Conservation (phyloP, 495 filamentous ascomycete species). For the Xylaria palmicola region DNA sequence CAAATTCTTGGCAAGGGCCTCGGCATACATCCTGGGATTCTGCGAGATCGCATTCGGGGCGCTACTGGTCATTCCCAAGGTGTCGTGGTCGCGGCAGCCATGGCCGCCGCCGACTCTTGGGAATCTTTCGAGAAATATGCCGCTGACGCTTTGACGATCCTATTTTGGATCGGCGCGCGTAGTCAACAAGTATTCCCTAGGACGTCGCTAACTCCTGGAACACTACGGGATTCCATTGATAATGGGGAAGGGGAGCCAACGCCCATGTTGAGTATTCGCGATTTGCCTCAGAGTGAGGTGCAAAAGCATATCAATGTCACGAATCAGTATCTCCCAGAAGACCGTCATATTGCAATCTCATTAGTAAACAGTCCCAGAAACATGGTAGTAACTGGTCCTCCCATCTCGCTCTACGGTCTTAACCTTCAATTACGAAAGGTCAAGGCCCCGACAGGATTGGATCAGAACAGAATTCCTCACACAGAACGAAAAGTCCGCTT, state of each 20-base stretch:
- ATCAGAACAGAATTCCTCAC: conserved; percentile 92
- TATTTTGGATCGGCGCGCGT: conserved; percentile 99
- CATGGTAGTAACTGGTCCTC: conserved; percentile 94
- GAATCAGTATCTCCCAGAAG: conserved; percentile 89
- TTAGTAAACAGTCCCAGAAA: conserved; percentile 96
- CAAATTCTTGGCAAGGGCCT: conserved; percentile 86
- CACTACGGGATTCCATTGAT: conserved; percentile 91
- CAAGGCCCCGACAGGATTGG: conserved; percentile 92
- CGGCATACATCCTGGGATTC: conserved; percentile 79
- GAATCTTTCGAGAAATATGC: conserved; percentile 79
- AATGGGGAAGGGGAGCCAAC: conserved; percentile 92
- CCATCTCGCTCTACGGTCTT: conserved; percentile 91
- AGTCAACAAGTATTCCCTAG: conserved; percentile 96
- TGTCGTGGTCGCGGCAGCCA: conserved; percentile 88
- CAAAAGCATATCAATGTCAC: conserved; percentile 94
- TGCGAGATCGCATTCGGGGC: conserved; percentile 77
- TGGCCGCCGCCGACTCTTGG: conserved; percentile 84
- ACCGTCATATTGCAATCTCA: conserved; percentile 92
- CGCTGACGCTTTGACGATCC: conserved; percentile 76
- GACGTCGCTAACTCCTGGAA: conserved; percentile 86
- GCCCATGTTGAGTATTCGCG: conserved; percentile 96
- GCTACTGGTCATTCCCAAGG: conserved; percentile 98
- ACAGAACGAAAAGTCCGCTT: conserved; percentile 95
- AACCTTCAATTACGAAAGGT: conserved; percentile 93
- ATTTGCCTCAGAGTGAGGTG: conserved; percentile 78